Base-by-base conservation (phyloP, 495 filamentous ascomycete species). In the Penicillium salamii region DNA sequence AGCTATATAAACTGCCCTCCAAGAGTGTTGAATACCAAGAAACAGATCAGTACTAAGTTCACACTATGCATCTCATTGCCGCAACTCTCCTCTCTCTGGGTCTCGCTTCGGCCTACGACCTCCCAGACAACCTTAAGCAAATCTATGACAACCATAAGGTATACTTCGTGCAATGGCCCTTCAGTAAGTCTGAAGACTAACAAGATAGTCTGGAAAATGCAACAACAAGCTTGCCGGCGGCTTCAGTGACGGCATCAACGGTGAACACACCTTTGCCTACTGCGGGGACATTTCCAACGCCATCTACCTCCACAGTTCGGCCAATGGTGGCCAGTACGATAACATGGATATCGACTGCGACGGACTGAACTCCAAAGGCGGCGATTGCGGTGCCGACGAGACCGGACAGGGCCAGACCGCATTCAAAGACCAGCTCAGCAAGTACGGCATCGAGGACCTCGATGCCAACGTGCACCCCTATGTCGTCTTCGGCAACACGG, bases 341-440 rank as follows among this genome's bases (percentile, higher is more conserved):
- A 56, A 70, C 62, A 85, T 87, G 81, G 84, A 87, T 57, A 72
- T 88, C 44, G 83, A 87, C 65, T 87, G 85, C 58, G 82, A 88
- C 50, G 85, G 84, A 6, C 60, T 65, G n/a, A 73, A 81, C 46
- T 59, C 66, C 8, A 57, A 65, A 3, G 59, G 61, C 1, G 78
- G 77, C 0, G 76, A 76, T 46, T 84, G 82, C 52, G 62, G 57
- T 15, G 71, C 69, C 40, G 80, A 79, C 38, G 53, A 45, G 1
- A 71, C 74, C 32, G 79, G 74, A 1, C 82, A 88, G 58, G 54
- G 58, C 31, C 55, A 71, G 37, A 86, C 84, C 3, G 67, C 77
- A 0, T 86, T 84, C 63, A 57, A 76, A 49, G 67, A 78, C 35
- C 52, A 66, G 7, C 66, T 84, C 15, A 53, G 37, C 6, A 42